Evolutionary conservation across 23 red algal genomes (phyloP), one percentile per base, ranked within the genome.

Genomic region (Chondrus crispus): DNA sequence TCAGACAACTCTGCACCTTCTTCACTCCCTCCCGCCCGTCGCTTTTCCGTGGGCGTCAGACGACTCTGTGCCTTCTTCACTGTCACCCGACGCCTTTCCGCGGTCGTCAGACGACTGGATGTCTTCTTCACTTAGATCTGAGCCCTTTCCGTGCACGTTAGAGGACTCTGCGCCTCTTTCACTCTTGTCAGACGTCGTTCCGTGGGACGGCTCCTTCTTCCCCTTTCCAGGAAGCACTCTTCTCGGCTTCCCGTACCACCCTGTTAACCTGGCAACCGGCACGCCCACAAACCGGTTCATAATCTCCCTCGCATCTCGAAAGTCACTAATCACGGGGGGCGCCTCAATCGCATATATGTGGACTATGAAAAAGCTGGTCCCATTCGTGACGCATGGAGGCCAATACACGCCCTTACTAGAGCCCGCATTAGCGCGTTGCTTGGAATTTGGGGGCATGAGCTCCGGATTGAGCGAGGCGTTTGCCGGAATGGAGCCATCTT

Each of bases 201-300:
- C n/a, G n/a, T n/a, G n/a, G n/a, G n/a, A n/a, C n/a, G n/a, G n/a
- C n/a, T n/a, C n/a, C n/a, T n/a, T n/a, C n/a, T n/a, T n/a, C n/a
- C n/a, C n/a, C n/a, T n/a, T n/a, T n/a, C n/a, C n/a, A n/a, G n/a
- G n/a, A n/a, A n/a, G n/a, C n/a, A n/a, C n/a, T n/a, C n/a, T n/a
- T n/a, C n/a, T 32, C 18, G 26, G 60, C 18, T 66, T 66, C 18
- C 60, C 60, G 60, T 66, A 66, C 26, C 35, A 32, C 60, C 92
- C 92, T 13, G 44, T 53, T 2, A 94, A 49, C 75, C 74, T 94
- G 5, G 92, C 92, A 33, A 79, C 53, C 22, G 92, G 92, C 57
- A 94, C 92, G 26, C 92, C 92, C 43, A 63, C 82, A 74, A 94
- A 88, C 8, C 92, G 69, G 50, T 87, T 94, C 70, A 94, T 94